Conservation (phyloP, 257 asterid species). For the Datura wrightii region DNA sequence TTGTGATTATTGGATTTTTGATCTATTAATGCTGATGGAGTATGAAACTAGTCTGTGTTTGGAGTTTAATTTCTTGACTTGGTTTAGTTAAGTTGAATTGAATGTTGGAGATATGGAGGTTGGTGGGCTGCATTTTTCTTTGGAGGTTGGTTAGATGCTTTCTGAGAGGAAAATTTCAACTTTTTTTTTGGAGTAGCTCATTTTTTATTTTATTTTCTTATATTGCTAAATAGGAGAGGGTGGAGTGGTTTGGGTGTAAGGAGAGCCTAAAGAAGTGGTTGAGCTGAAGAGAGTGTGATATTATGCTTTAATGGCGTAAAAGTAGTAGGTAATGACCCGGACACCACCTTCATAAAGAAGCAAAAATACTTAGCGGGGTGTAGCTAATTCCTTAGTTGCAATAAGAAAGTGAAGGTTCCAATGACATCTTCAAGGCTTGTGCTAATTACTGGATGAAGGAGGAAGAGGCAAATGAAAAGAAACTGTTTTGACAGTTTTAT, state of each 20-base stretch:
- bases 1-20: slow-evolving; percentile 12
- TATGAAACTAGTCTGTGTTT: background rate
- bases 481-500: background rate
- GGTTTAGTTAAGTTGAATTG: background rate
- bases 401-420: background rate
- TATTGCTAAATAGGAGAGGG: background rate
- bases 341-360: background rate
- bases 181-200: background rate
- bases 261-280: background rate
- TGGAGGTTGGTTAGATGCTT: slow-evolving; percentile 5
- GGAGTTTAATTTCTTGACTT: slow-evolving; percentile 4
- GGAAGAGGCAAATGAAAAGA: slow-evolving; percentile 9
- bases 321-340: background rate
- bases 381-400: background rate
- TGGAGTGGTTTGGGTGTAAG: background rate
- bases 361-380: background rate
- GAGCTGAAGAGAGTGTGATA: background rate
- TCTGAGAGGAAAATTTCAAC: background rate
- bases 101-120: slow-evolving; percentile 29
- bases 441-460: background rate
- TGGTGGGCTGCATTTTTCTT: slow-evolving; percentile 20
- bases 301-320: background rate
- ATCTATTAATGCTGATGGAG: slow-evolving; percentile 16
- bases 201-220: background rate
- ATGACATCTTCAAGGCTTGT: background rate